Base-by-base conservation (phyloP, 306 rosid species). In the Senna siamea region DNA sequence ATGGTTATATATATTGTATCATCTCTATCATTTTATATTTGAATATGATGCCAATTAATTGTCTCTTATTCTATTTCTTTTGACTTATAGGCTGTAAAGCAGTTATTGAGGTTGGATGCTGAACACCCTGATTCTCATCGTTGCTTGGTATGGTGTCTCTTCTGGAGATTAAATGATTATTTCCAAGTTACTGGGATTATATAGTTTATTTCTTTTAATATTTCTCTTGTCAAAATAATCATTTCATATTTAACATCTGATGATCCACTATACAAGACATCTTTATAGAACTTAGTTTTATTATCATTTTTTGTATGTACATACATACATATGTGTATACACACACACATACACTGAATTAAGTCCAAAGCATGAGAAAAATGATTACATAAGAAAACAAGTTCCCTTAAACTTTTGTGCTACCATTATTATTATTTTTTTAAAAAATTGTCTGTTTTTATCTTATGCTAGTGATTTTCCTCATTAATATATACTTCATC, bases 51-150 rank as follows among this genome's bases (percentile, higher is more conserved):
- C 8, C 18, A 43, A 7, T 15, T 35, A 52, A 22, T 30, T 18
- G 15, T 34, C 23, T 74, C 52, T 4, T 55, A 57, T 3, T 52
- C 35, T 26, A 2, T 43, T 4, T 46, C 23, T 19, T 67, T 53
- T 67, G 44, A 13, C 35, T 38, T 79, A 30, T 41, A 89, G 95
- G 95, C 92, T 75, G 78, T 87, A 34, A 87, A 85, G 86, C 95
- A 89, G 74, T 85, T 89, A 62, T 76, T 89, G 61, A 79, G 92
- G 76, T 79, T 89, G 89, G 76, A 87, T 41, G 79, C 83, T 3
- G 90, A 87, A 52, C 89, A 89, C 79, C 95, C 95, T 34, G 92
- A 87, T 76, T 85, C 92, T 3, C 92, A 87, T 72, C 75, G 92
- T 75, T 85, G 88, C 75, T 79, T 89, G 88, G 95, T 89, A 83